Evolutionary conservation across 768 basidiomycete genomes (phyloP).

Genomic region (Calocera viscosa): DNA sequence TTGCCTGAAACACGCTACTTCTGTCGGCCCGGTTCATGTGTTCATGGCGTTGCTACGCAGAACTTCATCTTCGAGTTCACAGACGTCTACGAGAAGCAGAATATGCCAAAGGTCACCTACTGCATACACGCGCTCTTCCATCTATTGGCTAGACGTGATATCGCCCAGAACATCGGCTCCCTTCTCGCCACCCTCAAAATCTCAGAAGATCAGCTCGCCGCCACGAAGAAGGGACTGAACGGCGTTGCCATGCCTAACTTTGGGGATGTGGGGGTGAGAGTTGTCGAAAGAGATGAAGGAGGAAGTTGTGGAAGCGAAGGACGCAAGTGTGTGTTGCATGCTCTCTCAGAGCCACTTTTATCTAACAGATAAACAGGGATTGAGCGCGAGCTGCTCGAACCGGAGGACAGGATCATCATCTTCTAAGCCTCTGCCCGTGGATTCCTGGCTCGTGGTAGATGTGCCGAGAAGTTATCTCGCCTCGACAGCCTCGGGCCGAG

Average conservation of each 20-base stretch:
- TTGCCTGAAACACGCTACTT: no score
- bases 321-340: slow-evolving; percentile 59
- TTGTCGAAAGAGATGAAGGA: slow-evolving; percentile 84
- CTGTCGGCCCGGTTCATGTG: not conserved
- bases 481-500: slow-evolving; percentile 9
- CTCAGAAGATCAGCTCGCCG: slow-evolving; percentile 86
- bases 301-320: slow-evolving; percentile 51
- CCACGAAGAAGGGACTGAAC: slow-evolving; percentile 82
- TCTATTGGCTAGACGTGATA: slow-evolving; percentile 75
- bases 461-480: not conserved
- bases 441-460: not conserved
- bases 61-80: slow-evolving; percentile 95
- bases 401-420: slow-evolving; percentile 38
- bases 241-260: slow-evolving; percentile 92
- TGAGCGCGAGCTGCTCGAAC: slow-evolving; percentile 69
- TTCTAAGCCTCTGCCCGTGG: not conserved
- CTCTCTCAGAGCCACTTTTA: slow-evolving; percentile 6
- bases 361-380: slow-evolving; percentile 41
- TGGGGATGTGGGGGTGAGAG: slow-evolving; percentile 65
- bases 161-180: slow-evolving; percentile 88
- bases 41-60: slow-evolving; percentile 31
- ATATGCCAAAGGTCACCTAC: slow-evolving; percentile 95
- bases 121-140: slow-evolving; percentile 97
- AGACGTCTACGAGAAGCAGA: slow-evolving; percentile 97
- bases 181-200: slow-evolving; percentile 83